Percentiles rank a stretch among this genome's conserved stretches.
phyloP scores from a whole-genome alignment of 148 eudicot species.

The Heliamphora exappendiculata region DNA sequence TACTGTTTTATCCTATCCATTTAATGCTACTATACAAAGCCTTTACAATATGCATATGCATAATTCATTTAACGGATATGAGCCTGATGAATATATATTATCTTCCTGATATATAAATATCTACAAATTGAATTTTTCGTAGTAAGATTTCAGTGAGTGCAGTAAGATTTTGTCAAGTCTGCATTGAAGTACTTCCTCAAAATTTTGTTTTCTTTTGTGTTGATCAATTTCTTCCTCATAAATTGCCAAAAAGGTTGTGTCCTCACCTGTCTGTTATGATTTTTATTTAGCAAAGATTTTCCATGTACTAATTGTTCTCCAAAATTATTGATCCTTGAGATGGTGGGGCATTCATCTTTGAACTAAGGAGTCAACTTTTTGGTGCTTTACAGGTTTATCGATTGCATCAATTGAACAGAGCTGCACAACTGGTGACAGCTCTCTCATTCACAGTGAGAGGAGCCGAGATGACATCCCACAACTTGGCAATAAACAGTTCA shows the following conservation, averaged over 20 bases:
- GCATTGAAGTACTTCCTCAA: neutral
- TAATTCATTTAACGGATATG: neutral
- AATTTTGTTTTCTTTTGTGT: neutral
- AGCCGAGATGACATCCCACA: slow-evolving; percentile 89
- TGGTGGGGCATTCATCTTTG: neutral
- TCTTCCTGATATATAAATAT: neutral
- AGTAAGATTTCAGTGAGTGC: neutral
- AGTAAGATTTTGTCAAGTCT: neutral
- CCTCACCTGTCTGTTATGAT: neutral
- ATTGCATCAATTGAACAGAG: slow-evolving; percentile 93
- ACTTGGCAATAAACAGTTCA: slow-evolving; percentile 78
- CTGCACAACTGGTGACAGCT: slow-evolving; percentile 95
- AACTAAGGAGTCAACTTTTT: neutral
- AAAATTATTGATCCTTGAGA: neutral
- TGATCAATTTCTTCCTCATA: neutral
- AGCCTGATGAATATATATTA: neutral
- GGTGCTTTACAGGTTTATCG: slow-evolving; percentile 59
- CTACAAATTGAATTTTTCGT: neutral
- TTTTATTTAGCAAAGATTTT: neutral
- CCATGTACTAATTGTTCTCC: neutral
- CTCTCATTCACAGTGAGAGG: slow-evolving; percentile 91
- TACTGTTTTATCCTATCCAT: neutral
- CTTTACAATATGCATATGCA: neutral
- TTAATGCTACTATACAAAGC: neutral
- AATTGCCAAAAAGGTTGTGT: neutral